These are phyloP conservation scores for Ormosia semicastrata DNA, from an alignment of 306 rosid genomes.

Conservation along the genomic window DNA sequence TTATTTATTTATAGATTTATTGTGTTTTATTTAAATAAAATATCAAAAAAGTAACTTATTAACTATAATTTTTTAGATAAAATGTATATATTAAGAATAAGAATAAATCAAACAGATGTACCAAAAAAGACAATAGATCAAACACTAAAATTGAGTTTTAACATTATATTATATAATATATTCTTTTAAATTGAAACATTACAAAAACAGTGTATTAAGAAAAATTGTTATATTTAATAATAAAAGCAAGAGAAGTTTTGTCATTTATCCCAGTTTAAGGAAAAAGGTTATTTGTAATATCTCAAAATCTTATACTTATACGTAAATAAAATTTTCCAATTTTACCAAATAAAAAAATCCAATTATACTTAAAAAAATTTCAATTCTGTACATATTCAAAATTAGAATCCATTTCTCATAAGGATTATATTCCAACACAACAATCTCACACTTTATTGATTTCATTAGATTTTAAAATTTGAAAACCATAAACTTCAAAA, in stretches of 20 bases:
- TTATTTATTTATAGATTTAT: no score
- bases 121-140: not conserved
- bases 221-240: not conserved
- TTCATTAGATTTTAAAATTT: not conserved
- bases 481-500: not conserved
- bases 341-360: no score
- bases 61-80: no score
- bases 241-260: not conserved
- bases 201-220: not conserved
- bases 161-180: not conserved
- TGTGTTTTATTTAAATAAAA: no score
- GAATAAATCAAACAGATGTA: not conserved
- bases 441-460: not conserved
- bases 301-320: not conserved
- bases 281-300: not conserved
- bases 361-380: no score
- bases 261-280: not conserved
- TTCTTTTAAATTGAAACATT: not conserved
- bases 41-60: no score
- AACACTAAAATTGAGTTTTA: not conserved
- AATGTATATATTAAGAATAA: not conserved
- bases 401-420: not conserved
- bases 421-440: not conserved
- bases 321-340: not conserved
- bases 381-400: not conserved